Percentiles rank a stretch among this genome's conserved stretches.
phyloP scores from a whole-genome alignment of 257 asterid species.

The Linaria vulgaris region DNA sequence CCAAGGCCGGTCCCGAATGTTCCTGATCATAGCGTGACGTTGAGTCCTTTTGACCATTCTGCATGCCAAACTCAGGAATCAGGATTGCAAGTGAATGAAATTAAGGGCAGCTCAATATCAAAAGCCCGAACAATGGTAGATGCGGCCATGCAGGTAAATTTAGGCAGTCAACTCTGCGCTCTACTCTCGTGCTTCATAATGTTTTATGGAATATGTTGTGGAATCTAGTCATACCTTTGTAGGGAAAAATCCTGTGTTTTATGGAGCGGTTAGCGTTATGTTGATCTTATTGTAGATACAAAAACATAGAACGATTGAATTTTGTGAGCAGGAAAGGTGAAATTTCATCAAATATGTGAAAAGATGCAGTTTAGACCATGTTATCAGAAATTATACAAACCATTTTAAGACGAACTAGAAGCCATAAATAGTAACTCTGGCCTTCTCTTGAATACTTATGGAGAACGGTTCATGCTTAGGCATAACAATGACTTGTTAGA shows the following conservation, averaged over 20 bases:
- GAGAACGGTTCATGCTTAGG: background rate
- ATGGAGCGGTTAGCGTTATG: background rate
- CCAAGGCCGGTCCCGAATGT: conserved; percentile 40
- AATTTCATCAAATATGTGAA: background rate
- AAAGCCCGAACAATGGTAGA: conserved; percentile 83
- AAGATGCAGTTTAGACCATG: background rate
- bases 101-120: conserved; percentile 68
- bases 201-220: background rate
- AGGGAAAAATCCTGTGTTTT: background rate
- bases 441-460: too few relatives aligned
- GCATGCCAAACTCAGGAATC: conserved; percentile 51
- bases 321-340: background rate
- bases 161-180: background rate
- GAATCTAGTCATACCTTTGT: background rate
- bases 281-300: background rate
- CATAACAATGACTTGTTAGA: background rate
- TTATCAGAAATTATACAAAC: too few relatives aligned
- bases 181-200: background rate
- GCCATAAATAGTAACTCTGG: too few relatives aligned
- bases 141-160: conserved; percentile 79
- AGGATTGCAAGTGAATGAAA: conserved; percentile 65
- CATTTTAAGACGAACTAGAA: background rate
- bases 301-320: background rate
- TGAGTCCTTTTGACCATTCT: conserved; percentile 46
- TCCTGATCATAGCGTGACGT: conserved; percentile 38